phyloP scores from a whole-genome alignment of 805 yeast species.

The Wickerhamiella allomyrinae region DNA sequence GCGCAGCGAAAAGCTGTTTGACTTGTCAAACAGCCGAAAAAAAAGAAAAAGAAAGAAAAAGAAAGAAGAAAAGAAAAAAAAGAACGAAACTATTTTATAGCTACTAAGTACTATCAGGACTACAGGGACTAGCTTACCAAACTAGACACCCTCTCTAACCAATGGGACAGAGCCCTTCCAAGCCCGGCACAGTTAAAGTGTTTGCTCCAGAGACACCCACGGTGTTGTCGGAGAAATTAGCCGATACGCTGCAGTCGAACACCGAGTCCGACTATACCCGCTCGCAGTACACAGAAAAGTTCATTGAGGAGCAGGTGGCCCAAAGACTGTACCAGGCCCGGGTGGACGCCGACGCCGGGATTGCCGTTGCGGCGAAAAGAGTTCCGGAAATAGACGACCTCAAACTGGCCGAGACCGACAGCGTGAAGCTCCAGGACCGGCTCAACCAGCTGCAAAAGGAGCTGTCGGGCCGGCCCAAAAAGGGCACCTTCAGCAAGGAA shows the following conservation, averaged over 20 bases:
- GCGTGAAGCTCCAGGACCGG: conserved; percentile 15
- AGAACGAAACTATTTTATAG: too few relatives aligned
- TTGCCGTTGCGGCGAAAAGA: conserved; percentile 13
- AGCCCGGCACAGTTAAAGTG: conserved; percentile 17
- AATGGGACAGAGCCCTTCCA: conserved; percentile 22
- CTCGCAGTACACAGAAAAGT: conserved; percentile 21
- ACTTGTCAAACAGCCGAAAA: too few relatives aligned
- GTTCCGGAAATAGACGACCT: conserved; percentile 10
- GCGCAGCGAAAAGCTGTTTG: too few relatives aligned
- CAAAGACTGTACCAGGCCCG: conserved; percentile 22
- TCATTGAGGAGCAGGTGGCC: conserved; percentile 25
- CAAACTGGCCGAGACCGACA: conserved; percentile 12
- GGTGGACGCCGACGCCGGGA: conserved; percentile 19
- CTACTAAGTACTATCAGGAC: too few relatives aligned
- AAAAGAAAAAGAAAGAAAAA: too few relatives aligned
- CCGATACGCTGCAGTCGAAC: conserved; percentile 22
- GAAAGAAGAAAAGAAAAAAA: too few relatives aligned
- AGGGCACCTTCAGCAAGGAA: conserved; percentile 20
- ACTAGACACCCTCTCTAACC: background rate
- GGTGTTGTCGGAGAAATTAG: conserved; percentile 21
- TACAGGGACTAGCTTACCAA: too few relatives aligned
- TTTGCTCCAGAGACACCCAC: conserved; percentile 24
- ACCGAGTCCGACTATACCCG: conserved; percentile 27
- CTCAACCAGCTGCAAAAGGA: conserved; percentile 21
- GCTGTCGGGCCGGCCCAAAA: conserved; percentile 21